Evolutionary conservation across 768 basidiomycete genomes (phyloP), one percentile per base, ranked within the genome.

Genomic region (Suillus americanus): DNA sequence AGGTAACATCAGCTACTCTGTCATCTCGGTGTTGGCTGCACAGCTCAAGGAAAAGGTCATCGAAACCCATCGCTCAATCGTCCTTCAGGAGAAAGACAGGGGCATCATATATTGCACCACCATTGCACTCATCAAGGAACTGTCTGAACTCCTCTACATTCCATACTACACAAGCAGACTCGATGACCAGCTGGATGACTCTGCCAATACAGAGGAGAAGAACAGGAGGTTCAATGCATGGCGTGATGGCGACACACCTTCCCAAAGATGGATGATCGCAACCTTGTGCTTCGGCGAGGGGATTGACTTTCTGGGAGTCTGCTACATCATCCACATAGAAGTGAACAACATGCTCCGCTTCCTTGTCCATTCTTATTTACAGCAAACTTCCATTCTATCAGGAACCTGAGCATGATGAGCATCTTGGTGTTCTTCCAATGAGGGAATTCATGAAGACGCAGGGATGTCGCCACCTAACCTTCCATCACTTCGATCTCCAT

Each of bases 41-140:
- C 13, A 45, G 0, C 10, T 48, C 12, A 48, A 48, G 46, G 46
- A 48, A 7, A 48, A 48, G 0, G 61, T 7, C 0, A 43, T 1
- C 5, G 48, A 25, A 46, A 66, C 62, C 1, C 9, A 14, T 5
- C 43, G 56, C 0, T 2, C n/a, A 0, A 25, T 45, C 8, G 16
- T 48, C 23, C 46, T 48, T 13, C 23, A 25, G 13, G 46, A 48
- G 23, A 48, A 62, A 16, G 60, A 69, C 1, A 23, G 61, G 0
- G 68, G 63, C 0, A 37, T 69, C 0, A 66, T 69, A 6, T 69
- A 69, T 33, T 68, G 51, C 0, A 68, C 48, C 0, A 68, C 59
- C 0, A 25, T 50, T 1, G 23, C 23, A 13, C 48, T 50, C 48
- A 50, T 50, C 13, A 50, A 25, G 23, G 33, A 69, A 41, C 10